phyloP scores from a whole-genome alignment of 768 basidiomycete species.

The Ramaria sp. region DNA sequence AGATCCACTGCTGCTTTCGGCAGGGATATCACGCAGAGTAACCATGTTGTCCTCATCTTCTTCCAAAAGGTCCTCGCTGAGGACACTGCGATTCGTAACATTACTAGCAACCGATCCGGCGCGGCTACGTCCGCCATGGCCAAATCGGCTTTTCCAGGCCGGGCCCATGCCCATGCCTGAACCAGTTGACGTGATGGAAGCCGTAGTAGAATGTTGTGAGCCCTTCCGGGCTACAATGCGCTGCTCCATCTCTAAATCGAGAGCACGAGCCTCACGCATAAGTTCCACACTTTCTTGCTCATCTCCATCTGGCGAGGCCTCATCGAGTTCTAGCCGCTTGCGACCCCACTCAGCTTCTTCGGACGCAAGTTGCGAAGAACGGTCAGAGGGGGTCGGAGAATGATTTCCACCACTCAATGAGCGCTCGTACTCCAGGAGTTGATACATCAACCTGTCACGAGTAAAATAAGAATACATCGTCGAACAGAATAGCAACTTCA shows the following conservation, averaged over 20 bases:
- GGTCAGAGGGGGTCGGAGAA: conserved; percentile 45
- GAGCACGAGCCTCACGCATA: conserved; percentile 68
- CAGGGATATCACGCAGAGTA: neutral
- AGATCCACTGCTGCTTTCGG: conserved; percentile 5
- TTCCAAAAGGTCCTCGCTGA: conserved; percentile 75
- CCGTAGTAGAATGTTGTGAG: conserved; percentile 29
- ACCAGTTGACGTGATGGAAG: conserved; percentile 22
- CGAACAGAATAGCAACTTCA: conserved; percentile 17
- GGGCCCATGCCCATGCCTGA: conserved; percentile 46
- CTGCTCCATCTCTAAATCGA: conserved; percentile 84
- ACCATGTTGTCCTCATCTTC: conserved; percentile 54
- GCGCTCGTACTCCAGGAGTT: conserved; percentile 86
- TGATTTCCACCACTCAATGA: conserved; percentile 39
- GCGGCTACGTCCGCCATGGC: conserved; percentile 43
- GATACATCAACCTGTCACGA: conserved; percentile 72
- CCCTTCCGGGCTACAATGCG: conserved; percentile 61
- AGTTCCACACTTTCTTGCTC: conserved; percentile 47
- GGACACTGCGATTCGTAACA: conserved; percentile 51
- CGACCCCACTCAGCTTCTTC: conserved; percentile 80
- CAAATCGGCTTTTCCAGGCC: conserved; percentile 56
- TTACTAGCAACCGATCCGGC: conserved; percentile 68
- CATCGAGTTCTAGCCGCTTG: conserved; percentile 50
- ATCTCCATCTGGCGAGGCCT: conserved; percentile 33
- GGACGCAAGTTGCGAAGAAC: conserved; percentile 40
- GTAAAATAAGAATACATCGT: conserved; percentile 13